A percentile compares a stretch with the other conserved stretches of the same genome.
These are phyloP conservation scores for Suhomyces terraborum DNA, from an alignment of 1,139 yeast species.

Conservation along the genomic window DNA sequence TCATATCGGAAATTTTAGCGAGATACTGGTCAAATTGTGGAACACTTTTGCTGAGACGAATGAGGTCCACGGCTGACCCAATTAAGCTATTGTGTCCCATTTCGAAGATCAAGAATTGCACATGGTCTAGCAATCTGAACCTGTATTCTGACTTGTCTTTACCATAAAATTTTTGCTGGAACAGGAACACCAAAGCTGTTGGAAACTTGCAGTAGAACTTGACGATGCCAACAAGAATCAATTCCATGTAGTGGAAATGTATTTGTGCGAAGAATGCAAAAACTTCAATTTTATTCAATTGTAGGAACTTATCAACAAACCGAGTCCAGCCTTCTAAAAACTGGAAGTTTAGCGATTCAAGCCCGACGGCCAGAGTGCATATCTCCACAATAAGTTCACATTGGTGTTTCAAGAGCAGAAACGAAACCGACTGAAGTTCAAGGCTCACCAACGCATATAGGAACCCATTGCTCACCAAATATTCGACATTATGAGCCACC, in stretches of 20 bases:
- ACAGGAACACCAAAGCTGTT: background rate
- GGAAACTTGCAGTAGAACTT: background rate
- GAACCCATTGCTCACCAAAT: slow-evolving; percentile 8
- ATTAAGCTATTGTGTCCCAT: background rate
- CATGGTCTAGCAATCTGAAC: background rate
- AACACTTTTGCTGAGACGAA: background rate
- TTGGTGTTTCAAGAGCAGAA: slow-evolving; percentile 11
- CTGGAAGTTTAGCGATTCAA: background rate
- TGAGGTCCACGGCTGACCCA: background rate
- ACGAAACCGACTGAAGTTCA: slow-evolving; percentile 1
- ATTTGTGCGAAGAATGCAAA: background rate
- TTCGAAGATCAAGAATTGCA: background rate
- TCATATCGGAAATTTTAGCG: background rate
- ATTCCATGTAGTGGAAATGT: background rate
- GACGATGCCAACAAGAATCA: background rate
- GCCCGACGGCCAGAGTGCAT: background rate
- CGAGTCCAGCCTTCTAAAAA: background rate
- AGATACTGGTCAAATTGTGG: background rate
- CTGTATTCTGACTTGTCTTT: background rate
- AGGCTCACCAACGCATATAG: slow-evolving; percentile 11
- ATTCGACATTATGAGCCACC: background rate
- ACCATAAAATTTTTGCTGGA: background rate
- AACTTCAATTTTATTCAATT: background rate
- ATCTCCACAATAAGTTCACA: background rate
- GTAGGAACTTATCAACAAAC: background rate